A percentile compares a stretch with the other conserved stretches of the same genome.
Evolutionary conservation across 176 grass and related monocot genomes (phyloP).

Genomic region (Hyparrhenia diplandra): DNA sequence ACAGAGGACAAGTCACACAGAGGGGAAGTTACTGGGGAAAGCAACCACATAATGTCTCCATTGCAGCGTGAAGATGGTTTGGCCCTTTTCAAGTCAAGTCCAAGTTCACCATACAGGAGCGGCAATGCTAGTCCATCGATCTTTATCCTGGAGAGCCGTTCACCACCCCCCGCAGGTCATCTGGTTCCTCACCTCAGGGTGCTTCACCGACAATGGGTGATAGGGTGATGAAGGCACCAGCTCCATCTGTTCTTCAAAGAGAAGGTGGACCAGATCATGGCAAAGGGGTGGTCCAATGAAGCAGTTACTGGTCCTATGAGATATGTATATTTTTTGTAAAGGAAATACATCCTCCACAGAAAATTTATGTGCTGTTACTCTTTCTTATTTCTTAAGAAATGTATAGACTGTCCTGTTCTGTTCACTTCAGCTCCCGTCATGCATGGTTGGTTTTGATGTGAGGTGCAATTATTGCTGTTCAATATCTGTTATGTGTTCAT

Average conservation of each 20-base stretch:
- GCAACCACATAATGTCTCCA: constrained; percentile 34
- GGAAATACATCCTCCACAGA: too few species aligned
- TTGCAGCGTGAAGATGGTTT: constrained; percentile 44
- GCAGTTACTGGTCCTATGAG: background rate
- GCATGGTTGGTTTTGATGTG: too few species aligned
- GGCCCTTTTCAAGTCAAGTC: constrained; percentile 47
- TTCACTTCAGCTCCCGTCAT: too few species aligned
- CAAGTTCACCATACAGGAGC: constrained; percentile 39
- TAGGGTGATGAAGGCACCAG: constrained; percentile 43
- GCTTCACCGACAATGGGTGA: constrained; percentile 19
- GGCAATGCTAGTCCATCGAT: constrained; percentile 38
- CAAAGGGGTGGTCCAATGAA: background rate
- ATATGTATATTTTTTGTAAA: background rate
- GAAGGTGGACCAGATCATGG: constrained; percentile 20
- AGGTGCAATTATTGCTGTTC: too few species aligned
- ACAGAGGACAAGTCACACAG: constrained; percentile 37
- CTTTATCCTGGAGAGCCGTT: constrained; percentile 39
- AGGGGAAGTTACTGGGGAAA: background rate
- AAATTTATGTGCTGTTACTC: too few species aligned
- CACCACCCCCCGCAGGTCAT: constrained; percentile 40
- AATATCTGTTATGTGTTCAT: too few species aligned
- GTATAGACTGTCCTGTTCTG: too few species aligned
- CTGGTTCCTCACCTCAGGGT: constrained; percentile 22
- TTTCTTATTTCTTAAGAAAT: too few species aligned
- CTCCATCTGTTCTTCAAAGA: constrained; percentile 24